Base-by-base conservation (phyloP, 2,329 filamentous ascomycete species). In the Ophiostoma piceae region DNA sequence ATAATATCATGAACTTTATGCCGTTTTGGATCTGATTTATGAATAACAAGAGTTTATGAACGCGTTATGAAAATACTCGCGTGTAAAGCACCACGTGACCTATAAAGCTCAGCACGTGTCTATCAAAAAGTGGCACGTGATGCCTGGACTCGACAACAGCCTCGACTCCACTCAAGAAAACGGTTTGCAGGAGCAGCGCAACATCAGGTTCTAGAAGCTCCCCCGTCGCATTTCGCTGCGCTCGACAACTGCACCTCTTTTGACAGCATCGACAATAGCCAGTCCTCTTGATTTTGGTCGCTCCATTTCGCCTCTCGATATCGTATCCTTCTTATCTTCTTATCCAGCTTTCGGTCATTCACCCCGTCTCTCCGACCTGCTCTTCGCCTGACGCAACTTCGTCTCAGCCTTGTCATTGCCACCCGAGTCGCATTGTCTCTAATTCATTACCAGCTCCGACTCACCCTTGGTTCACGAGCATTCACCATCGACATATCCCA, bases 161-260 rank as follows among this genome's bases (percentile, higher is more conserved):
- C 51, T 57, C 51, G 51, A 57, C 51, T 57, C 51, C 51, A 57
- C 51, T 8, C 51, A 12, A 12, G 51, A 57, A 57, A 57, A 57
- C 51, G 51, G 51, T 57, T 57, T 57, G 51, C 51, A 57, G 22
- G 19, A 32, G 29, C 60, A 64, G 60, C 32, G 60, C 60, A 64
- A 64, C 32, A 64, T 57, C 51, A 39, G 29, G 60, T 64, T 64
- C 60, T 64, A 64, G 60, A 64, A 64, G 60, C 60, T 37, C 60
- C 14, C 3, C 29, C 16, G 39, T 64, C 60, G 60, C 60, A 64
- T 39, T 32, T 64, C 60, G 60, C 57, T n/a, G 29, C 26, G 60
- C 60, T 64, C 60, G 29, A 64, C 60, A 12, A 64, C 32, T 16
- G n/a, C 14, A 35, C 19, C 26, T 32, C 16, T 43, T 16, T 47